Base-by-base conservation (phyloP, 2,329 filamentous ascomycete species). In the Phaeosphaeriaceae sp. region DNA sequence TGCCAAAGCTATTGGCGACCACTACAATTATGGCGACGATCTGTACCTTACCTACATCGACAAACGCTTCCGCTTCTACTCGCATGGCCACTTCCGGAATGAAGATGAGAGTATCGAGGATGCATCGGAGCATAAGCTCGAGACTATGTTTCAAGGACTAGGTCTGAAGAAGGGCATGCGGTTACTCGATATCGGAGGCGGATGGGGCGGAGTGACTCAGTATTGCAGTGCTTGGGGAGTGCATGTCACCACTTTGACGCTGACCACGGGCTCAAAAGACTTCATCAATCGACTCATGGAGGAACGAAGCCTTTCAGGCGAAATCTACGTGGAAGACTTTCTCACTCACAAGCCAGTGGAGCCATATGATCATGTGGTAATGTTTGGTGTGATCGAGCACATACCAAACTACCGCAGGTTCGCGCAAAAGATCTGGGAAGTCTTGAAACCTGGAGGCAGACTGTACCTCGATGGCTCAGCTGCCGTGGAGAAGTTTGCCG, bases 121-220 rank as follows among this genome's bases (percentile, higher is more conserved):
- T 9, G 55, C 55, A 30, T 54, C 55, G 35, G 55, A 58, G n/a
- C 55, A 54, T 54, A 54, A 58, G 35, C 42, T 58, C 49, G 55
- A 58, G 32, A 54, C 46, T 3, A 54, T 54, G 55, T 50, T 53
- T 24, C 28, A 53, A 1, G 50, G 50, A 19, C 44, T 58, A 32
- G 55, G 55, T 28, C 55, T 58, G 23, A 58, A 58, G 32, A 13
- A 35, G 13, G 55, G 55, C 24, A 58, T 58, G 55, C 50, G 55
- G 50, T 24, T 58, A 32, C 55, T 58, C 51, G 55, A 58, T 58
- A 58, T 58, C 47, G 55, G 55, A 35, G 55, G 55, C 3, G 55
- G 55, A 30, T 58, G 55, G 55, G 55, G 55, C 19, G 55, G 55
- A 10, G 55, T 58, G 35, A 58, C 55, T 13, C 50, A 58, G 51